Base-by-base conservation (phyloP, 2,329 filamentous ascomycete species). In the Pleoardoris graminearum region DNA sequence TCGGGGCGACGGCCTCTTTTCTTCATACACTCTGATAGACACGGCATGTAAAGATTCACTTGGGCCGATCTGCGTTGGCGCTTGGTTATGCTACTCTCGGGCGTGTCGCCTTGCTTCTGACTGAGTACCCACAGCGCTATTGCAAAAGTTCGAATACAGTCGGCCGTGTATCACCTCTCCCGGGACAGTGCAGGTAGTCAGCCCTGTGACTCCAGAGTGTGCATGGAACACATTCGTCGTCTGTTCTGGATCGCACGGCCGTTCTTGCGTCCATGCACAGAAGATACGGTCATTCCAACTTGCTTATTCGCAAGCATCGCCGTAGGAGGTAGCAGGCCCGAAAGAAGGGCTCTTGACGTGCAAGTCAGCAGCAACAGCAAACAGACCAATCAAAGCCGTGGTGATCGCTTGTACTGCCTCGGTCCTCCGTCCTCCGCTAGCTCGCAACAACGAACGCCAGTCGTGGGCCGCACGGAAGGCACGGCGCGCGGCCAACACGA, bases 21-120 rank as follows among this genome's bases (percentile, higher is more conserved):
- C 50, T 58, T 53, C 53, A 44, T 52, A 48, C 17, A 49, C 57
- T 54, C 39, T 51, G 49, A 64, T 67, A 66, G 63, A 66, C 61
- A 57, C 54, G 59, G 59, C 65, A 68, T 66, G 58, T 58, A 63
- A 65, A 66, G 57, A 60, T 48, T 58, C 27, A 51, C 47, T 42
- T 52, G 47, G 41, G 41, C 46, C 27, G 44, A 38, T 17, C n/a
- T 21, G n/a, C 37, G 33, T 46, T 30, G 43, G 43, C 21, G 35
- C 19, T 35, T 36, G 30, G 21, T 46, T 16, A 36, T 12, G 23
- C 19, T 4, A 22, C 23, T 41, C 39, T 52, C n/a, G 11, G 10
- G 8, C n/a, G 6, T 32, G 12, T 14, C 30, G n/a, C 30, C 30
- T 10, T 12, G 12, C 27, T 29, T 29, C 30, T 12, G 12, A 10